Evolutionary conservation across 2,329 filamentous ascomycete species (phyloP), one percentile per base, ranked within the genome.

Genomic region (Diplodia intermedia): DNA sequence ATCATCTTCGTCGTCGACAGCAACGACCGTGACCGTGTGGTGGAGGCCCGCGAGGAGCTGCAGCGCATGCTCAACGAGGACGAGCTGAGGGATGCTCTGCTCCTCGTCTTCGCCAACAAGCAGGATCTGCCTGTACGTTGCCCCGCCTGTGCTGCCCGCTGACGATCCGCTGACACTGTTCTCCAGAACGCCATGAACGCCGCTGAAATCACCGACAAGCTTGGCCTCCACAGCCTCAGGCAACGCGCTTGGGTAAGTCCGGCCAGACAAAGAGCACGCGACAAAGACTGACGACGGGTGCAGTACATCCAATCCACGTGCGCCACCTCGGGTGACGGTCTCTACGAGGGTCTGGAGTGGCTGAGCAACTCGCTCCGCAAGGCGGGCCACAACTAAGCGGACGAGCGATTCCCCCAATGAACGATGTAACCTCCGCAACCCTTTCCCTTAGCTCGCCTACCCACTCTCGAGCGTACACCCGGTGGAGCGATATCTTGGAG

Each of bases 131-230:
- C 87, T 69, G 92, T 92, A 78, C 89, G 92, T 92, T 82, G 68
- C 85, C 81, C 43, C 67, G 15, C 57, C 62, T 54, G 65, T 60
- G 38, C 20, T 38, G 69, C 18, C 38, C 66, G 60, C 29, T 66
- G 52, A 26, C n/a, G n/a, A n/a, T 20, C 12, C 4, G 40, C 65
- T 66, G 65, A 66, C 65, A 23, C n/a, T 65, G 9, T 31, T 50
- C 3, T 29, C 47, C 78, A 97, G 94, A 98, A 98, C 81, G 95
- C 95, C 84, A 98, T 98, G 95, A 97, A 97, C 85, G 94, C 95
- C 79, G 94, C 95, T 80, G 95, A 99, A 87, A 98, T 99, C 83
- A 99, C 95, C 83, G 94, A 99, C 86, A 97, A 98, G 90, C 93
- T 99, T 83, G 95, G 95, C 80, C 93, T 99, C 79, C 94, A 98